Conservation (phyloP, 2,329 filamentous ascomycete species). For the Botrytis deweyae region DNA sequence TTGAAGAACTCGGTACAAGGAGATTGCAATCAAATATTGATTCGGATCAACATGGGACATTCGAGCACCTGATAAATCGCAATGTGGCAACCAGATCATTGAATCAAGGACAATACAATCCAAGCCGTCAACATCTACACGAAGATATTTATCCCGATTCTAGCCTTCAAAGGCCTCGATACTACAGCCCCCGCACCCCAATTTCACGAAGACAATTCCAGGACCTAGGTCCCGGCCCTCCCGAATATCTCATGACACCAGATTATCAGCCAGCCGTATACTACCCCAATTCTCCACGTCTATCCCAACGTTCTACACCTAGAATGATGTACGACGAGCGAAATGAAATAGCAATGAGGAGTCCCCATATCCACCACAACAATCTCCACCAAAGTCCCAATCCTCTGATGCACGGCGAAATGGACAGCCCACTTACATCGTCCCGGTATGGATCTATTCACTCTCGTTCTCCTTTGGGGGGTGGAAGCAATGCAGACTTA, state of each 20-base stretch:
- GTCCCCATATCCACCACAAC: background rate
- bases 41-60: background rate
- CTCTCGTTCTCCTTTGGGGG: background rate
- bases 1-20: background rate
- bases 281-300: background rate
- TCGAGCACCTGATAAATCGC: background rate
- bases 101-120: background rate
- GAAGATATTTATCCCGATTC: background rate
- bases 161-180: background rate
- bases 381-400: background rate
- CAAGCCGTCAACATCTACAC: background rate
- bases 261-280: background rate
- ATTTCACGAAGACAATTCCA: slow-evolving; percentile 4
- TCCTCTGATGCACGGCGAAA: slow-evolving; percentile 8
- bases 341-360: background rate
- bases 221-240: slow-evolving; percentile 1
- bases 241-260: background rate
- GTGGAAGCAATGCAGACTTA: background rate
- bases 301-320: background rate
- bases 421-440: slow-evolving; percentile 16
- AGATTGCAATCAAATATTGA: background rate
- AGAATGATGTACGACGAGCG: slow-evolving; percentile 12
- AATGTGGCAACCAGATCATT: background rate
- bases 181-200: background rate
- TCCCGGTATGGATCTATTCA: slow-evolving; percentile 18